These are phyloP conservation scores for Isoetes taiwanensis DNA, from an alignment of 75 land plant genomes.

Conservation along the genomic window DNA sequence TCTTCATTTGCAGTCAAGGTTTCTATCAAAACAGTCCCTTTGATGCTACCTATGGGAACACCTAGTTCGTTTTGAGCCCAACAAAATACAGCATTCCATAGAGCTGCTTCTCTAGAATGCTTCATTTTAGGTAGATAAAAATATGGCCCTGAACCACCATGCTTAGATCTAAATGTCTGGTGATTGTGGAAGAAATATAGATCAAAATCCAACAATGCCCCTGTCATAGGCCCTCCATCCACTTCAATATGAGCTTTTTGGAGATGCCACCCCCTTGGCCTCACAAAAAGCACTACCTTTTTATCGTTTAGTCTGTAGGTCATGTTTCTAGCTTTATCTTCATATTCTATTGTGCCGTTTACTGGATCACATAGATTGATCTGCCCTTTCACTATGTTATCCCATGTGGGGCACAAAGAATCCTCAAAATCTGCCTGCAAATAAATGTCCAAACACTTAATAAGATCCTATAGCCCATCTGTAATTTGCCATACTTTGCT, in stretches of 20 bases:
- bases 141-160: conserved; percentile 68
- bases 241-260: conserved; percentile 73
- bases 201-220: conserved; percentile 81
- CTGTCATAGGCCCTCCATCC: conserved; percentile 80
- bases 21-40: conserved; percentile 80
- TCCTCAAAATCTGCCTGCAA: conserved; percentile 92
- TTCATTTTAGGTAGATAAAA: conserved; percentile 99
- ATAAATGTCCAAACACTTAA: neutral
- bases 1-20: conserved; percentile 87
- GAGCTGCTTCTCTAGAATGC: conserved; percentile 80
- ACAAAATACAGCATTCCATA: conserved; percentile 87
- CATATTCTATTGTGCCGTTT: conserved; percentile 49
- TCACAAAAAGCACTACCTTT: conserved; percentile 65
- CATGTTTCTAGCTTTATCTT: conserved; percentile 64
- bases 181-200: conserved; percentile 87
- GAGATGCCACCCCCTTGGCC: conserved; percentile 86
- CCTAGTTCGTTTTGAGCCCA: conserved; percentile 52
- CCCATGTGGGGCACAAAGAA: conserved; percentile 85
- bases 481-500: too few species aligned
- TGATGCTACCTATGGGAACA: conserved; percentile 66
- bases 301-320: conserved; percentile 64
- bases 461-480: too few species aligned
- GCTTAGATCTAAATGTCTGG: conserved; percentile 31
- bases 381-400: conserved; percentile 72
- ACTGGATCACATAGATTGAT: conserved; percentile 78